Evolutionary conservation across 1,284 basidiomycete species (phyloP).

Genomic region (Phellinidium pouzarii): DNA sequence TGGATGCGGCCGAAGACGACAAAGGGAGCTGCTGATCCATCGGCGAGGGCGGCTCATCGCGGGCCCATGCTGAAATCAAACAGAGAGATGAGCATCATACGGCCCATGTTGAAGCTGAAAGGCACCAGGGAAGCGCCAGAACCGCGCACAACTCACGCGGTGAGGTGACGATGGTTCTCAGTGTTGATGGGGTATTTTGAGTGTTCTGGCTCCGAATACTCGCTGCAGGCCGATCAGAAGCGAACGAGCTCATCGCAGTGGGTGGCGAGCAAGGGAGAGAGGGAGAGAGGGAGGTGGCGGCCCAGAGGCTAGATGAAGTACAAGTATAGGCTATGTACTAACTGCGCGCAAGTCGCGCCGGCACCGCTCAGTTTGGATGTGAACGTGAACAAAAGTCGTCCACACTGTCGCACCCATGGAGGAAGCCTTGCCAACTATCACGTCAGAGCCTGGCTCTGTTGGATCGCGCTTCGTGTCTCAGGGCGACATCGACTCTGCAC

Average conservation of each 20-base stretch:
- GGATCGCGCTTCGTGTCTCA: constrained; percentile 78
- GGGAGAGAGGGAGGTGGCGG: background rate
- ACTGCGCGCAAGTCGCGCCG: too few species aligned
- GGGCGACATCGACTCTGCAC: constrained; percentile 73
- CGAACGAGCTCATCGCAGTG: constrained; percentile 19
- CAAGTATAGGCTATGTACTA: background rate
- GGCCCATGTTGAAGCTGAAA: background rate
- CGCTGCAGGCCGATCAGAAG: constrained; percentile 20
- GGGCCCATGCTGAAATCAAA: constrained; percentile 60
- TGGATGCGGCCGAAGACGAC: constrained; percentile 21
- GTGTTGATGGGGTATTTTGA: constrained; percentile 30
- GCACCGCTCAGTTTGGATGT: too few species aligned
- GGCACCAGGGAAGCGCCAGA: constrained; percentile 2
- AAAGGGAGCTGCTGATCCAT: constrained; percentile 36
- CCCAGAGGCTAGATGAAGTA: background rate
- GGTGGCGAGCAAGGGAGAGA: background rate
- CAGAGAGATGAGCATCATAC: constrained; percentile 9
- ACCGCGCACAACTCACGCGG: constrained; percentile 58
- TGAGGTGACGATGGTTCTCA: constrained; percentile 54
- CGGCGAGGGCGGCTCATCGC: constrained; percentile 73
- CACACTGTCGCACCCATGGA: constrained; percentile 25
- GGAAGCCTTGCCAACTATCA: constrained; percentile 55
- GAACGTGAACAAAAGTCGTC: background rate
- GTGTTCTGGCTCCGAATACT: constrained; percentile 37
- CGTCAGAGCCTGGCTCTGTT: constrained; percentile 44